Evolutionary conservation across 495 filamentous ascomycete species (phyloP), one percentile per base, ranked within the genome.

Genomic region (Lindgomyces ingoldianus): DNA sequence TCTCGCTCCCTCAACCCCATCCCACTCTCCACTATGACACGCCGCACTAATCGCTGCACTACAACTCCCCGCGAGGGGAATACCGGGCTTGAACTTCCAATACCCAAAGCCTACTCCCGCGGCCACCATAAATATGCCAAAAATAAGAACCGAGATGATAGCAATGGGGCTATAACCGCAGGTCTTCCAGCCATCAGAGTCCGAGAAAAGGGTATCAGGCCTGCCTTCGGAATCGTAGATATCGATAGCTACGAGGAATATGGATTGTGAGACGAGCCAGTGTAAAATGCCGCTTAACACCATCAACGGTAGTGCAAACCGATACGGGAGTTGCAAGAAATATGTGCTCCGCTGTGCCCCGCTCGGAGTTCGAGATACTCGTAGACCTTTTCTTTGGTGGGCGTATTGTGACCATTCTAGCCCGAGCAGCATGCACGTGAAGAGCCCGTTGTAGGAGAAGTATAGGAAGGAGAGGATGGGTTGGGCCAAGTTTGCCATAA

Each of bases 301-400:
- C 46, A 62, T 57, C 2, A 70, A 48, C 4, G 67, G 67, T 4
- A 67, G 11, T 1, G 27, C 63, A 41, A 46, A 70, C 3, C 67
- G 67, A 25, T 67, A 70, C 14, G 67, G 67, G 2, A 70, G 26
- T 30, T 62, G 42, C 3, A 70, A 36, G 57, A 67, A 66, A 42
- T 70, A 70, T 1, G 63, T 62, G 12, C 8, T 21, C 9, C 67
- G 63, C 39, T 70, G 67, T 10, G 14, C 24, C 6, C 62, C 67
- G 11, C 26, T 19, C 10, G 61, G 57, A 4, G 42, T 12, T 21
- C 18, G 18, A n/a, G 44, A 45, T 0, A 70, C 67, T 18, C 67
- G 36, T 9, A 70, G 46, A 1, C 62, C 62, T 54, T 67, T 66
- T n/a, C 51, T 36, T 4, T 51, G 6, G 18, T 46, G 41, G 16